Evolutionary conservation across 1,284 basidiomycete genomes (phyloP), one percentile per base, ranked within the genome.

Genomic region (Stereum hirsutum): DNA sequence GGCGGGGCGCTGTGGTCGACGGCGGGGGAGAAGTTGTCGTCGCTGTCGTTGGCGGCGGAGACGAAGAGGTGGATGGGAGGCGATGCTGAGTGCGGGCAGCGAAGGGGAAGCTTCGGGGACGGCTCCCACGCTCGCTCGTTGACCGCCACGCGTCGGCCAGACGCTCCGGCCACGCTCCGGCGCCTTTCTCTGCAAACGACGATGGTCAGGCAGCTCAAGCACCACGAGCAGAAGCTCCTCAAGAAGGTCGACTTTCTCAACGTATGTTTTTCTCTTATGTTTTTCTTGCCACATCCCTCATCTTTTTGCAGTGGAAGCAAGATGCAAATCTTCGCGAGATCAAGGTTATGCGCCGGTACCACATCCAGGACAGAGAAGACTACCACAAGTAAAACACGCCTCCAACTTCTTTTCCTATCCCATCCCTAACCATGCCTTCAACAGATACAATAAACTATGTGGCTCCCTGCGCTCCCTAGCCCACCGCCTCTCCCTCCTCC

Each of bases 171-270:
- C 37, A 21, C 39, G 6, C 44, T 19, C 38, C 21, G 26, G n/a
- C 40, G 8, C 26, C 20, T 27, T 11, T 20, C 14, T n/a, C n/a
- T 21, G 24, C 35, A 24, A 2, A 15, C 12, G 5, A 17, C 6
- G 42, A 86, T 81, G 74, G 90, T 93, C 70, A 75, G 93, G 51
- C 82, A 92, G 65, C 77, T 97, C 63, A 95, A 94, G 69, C 78
- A 90, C 59, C 93, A 97, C 65, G 93, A 97, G 62, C 81, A 91
- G 60, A 92, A 87, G 58, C 77, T 97, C 28, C 77, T 97, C 61
- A 95, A 93, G 65, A 95, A 96, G 66, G 91, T 95, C 51, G 89
- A 94, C 65, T 92, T 94, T 60, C 74, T 93, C 46, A 89, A 86
- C 59, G 90, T 89, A 56, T 46, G 81, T 70, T 5, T 28, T 6